These are phyloP conservation scores for Discostella stelligera DNA, from an alignment of 352 stramenopile species.

Conservation along the genomic window DNA sequence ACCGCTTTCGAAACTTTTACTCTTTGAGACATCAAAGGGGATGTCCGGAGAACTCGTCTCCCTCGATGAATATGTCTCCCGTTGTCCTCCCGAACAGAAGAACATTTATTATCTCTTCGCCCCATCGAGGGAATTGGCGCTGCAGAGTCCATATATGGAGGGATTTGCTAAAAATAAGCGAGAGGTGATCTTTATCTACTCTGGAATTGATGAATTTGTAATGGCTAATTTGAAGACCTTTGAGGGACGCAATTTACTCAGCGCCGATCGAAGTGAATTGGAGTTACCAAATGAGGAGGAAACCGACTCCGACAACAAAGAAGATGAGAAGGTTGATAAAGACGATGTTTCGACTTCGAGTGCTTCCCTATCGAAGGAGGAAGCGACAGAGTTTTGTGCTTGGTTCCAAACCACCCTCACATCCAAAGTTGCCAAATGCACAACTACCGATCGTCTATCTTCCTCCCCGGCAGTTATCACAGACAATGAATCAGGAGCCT, in stretches of 20 bases:
- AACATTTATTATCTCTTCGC: conserved; percentile 99
- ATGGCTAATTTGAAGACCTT: conserved; percentile 98
- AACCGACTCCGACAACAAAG: conserved; percentile 49
- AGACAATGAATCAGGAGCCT: conserved; percentile 95
- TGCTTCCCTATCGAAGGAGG: conserved; percentile 83
- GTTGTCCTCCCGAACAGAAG: conserved; percentile 92
- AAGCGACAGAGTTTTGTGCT: conserved; percentile 89
- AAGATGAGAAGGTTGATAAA: conserved; percentile 69
- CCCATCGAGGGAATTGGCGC: conserved; percentile 91
- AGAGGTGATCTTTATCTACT: conserved; percentile 98
- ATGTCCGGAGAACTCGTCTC: conserved; percentile 90
- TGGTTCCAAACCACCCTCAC: conserved; percentile 92
- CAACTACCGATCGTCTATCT: conserved; percentile 87
- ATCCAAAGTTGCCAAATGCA: conserved; percentile 78
- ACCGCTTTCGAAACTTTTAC: conserved; percentile 94
- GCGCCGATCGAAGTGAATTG: conserved; percentile 93
- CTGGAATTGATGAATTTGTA: conserved; percentile 99
- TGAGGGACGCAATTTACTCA: conserved; percentile 94
- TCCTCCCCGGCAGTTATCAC: conserved; percentile 98
- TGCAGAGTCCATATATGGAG: conserved; percentile 97
- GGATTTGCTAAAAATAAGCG: conserved; percentile 91
- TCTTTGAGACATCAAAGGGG: conserved; percentile 96
- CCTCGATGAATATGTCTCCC: conserved; percentile 98
- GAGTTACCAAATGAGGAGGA: conserved; percentile 81
- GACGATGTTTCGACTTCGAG: conserved; percentile 18